These are phyloP conservation scores for Decorospora gaudefroyi DNA, from an alignment of 2,329 filamentous ascomycete genomes.

Conservation along the genomic window DNA sequence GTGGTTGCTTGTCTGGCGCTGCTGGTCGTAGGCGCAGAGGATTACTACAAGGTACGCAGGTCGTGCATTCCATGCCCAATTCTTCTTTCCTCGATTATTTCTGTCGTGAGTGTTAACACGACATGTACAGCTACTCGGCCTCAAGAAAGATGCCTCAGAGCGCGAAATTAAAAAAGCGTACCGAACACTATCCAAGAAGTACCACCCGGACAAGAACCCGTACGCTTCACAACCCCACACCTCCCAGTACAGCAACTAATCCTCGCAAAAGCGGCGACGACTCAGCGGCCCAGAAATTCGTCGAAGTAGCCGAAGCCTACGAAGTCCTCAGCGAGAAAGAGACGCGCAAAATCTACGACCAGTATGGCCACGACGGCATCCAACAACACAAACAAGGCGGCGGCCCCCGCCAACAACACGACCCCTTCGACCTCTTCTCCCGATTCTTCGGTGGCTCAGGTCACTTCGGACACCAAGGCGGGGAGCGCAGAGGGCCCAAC, in stretches of 20 bases:
- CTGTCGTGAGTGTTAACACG: constrained; percentile 19
- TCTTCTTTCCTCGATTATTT: constrained; percentile 2
- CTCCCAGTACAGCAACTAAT: constrained; percentile 11
- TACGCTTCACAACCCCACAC: constrained; percentile 55
- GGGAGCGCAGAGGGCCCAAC: constrained; percentile 80
- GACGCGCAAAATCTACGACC: constrained; percentile 87
- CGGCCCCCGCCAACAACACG: constrained; percentile 62
- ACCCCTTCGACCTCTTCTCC: constrained; percentile 95
- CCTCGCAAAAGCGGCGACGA: constrained; percentile 66
- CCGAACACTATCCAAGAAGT: constrained; percentile 89
- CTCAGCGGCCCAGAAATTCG: constrained; percentile 84
- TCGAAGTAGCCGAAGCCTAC: constrained; percentile 93
- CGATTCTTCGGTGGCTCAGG: constrained; percentile 94
- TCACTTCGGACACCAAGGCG: constrained; percentile 77
- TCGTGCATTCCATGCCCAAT: background rate
- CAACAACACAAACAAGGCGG: constrained; percentile 78
- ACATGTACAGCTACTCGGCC: constrained; percentile 69
- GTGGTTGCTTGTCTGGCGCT: constrained; percentile 52
- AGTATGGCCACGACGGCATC: constrained; percentile 88
- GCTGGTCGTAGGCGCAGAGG: constrained; percentile 59
- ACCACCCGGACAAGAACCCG: constrained; percentile 98
- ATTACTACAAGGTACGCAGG: constrained; percentile 73
- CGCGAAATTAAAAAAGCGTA: constrained; percentile 94
- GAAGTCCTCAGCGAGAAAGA: constrained; percentile 82
- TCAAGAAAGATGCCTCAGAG: constrained; percentile 78